These are phyloP conservation scores for Phoma sp. DNA, from an alignment of 2,329 filamentous ascomycete genomes.

Conservation along the genomic window DNA sequence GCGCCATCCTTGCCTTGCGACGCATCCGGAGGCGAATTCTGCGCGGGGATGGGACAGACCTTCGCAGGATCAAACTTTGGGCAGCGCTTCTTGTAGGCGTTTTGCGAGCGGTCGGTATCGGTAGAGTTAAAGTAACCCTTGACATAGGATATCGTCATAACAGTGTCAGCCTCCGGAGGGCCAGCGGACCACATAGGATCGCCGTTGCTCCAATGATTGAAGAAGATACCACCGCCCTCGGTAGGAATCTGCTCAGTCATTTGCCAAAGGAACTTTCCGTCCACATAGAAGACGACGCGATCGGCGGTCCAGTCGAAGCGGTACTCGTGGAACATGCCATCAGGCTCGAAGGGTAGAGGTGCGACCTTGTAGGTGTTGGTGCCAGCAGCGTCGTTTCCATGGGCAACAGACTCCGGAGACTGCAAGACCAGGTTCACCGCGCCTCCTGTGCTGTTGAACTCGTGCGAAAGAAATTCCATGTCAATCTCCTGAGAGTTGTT, in stretches of 20 bases:
- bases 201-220: conserved; percentile 81
- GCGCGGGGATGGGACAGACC: conserved; percentile 44
- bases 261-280: conserved; percentile 62
- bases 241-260: conserved; percentile 66
- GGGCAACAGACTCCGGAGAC: conserved; percentile 62
- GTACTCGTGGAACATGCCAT: conserved; percentile 73
- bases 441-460: conserved; percentile 65
- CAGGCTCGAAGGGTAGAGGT: conserved; percentile 70
- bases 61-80: conserved; percentile 33
- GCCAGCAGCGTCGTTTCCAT: conserved; percentile 67
- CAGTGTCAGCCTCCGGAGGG: conserved; percentile 67
- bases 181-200: conserved; percentile 73
- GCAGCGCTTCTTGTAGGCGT: conserved; percentile 42
- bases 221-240: conserved; percentile 67
- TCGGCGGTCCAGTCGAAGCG: conserved; percentile 74
- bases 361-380: conserved; percentile 65
- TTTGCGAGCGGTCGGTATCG: conserved; percentile 32
- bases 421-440: conserved; percentile 79
- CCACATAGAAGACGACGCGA: conserved; percentile 71
- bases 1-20: conserved; percentile 31
- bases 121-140: conserved; percentile 83
- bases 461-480: conserved; percentile 75
- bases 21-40: conserved; percentile 38
- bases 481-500: conserved; percentile 83
- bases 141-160: conserved; percentile 70